Percentiles rank a stretch among this genome's conserved stretches.
Conservation (phyloP, 164 flowering plant genomes). For the Chloranthus sessilifolius region DNA sequence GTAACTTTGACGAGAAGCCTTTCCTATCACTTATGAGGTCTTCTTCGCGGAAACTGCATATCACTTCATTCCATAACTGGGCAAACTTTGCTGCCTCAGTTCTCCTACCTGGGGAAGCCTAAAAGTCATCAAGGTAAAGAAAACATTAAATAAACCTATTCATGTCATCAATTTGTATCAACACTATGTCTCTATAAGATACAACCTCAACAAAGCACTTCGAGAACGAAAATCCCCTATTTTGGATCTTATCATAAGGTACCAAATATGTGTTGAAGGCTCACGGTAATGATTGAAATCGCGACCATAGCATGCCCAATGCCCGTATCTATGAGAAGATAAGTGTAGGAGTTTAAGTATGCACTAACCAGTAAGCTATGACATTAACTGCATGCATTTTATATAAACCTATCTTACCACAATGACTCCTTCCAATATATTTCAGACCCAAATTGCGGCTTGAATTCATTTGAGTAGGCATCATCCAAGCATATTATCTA, state of each 20-base stretch:
- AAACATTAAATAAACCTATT: slow-evolving; percentile 5
- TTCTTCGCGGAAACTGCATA: slow-evolving; percentile 89
- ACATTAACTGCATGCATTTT: too few relatives aligned
- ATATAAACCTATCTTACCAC: too few relatives aligned
- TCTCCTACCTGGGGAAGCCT: slow-evolving; percentile 79
- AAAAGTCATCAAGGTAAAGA: slow-evolving; percentile 7
- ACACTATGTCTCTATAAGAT: neutral
- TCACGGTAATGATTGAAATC: slow-evolving; percentile 96
- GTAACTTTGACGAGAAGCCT: slow-evolving; percentile 25
- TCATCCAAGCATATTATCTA: too few relatives aligned
- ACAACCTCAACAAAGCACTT: slow-evolving; percentile 76
- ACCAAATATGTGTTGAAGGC: slow-evolving; percentile 84
- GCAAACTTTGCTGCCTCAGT: slow-evolving; percentile 97
- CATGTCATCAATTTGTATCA: neutral
- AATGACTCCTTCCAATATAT: too few relatives aligned
- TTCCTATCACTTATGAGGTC: slow-evolving; percentile 94
- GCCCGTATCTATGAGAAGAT: slow-evolving; percentile 80
- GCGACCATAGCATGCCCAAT: slow-evolving; percentile 84
- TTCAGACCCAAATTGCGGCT: too few relatives aligned
- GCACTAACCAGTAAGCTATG: too few relatives aligned
- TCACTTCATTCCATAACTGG: slow-evolving; percentile 96
- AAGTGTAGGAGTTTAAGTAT: too few relatives aligned
- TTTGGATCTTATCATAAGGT: slow-evolving; percentile 60
- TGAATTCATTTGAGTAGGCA: too few relatives aligned
- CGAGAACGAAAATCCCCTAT: slow-evolving; percentile 66